Conservation (phyloP, 176 grass and related monocot genomes). For the Hordeum marinum region DNA sequence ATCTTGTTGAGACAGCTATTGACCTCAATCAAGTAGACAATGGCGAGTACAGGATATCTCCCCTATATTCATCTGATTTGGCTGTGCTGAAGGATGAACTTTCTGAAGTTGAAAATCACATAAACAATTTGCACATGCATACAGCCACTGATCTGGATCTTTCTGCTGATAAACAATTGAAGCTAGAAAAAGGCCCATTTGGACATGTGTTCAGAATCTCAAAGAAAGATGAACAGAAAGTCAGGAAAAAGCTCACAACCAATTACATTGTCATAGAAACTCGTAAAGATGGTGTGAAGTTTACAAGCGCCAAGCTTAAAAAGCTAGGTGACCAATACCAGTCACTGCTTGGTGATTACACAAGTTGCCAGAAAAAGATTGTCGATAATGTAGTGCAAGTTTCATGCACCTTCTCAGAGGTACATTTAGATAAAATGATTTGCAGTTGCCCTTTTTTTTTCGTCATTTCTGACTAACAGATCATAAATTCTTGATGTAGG, state of each 20-base stretch:
- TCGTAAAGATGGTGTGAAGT: conserved; percentile 96
- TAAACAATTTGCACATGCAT: conserved; percentile 72
- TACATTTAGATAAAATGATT: conserved; percentile 29
- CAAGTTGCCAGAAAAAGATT: conserved; percentile 74
- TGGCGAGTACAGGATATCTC: conserved; percentile 89
- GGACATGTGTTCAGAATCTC: conserved; percentile 98
- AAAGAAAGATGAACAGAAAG: conserved; percentile 98
- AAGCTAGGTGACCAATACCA: conserved; percentile 90
- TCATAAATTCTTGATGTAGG: conserved; percentile 44
- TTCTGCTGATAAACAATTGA: conserved; percentile 77
- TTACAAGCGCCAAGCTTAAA: conserved; percentile 87
- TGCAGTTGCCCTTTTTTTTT: conserved; percentile 17
- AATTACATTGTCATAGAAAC: conserved; percentile 93
- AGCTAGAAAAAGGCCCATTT: conserved; percentile 83
- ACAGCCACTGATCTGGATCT: conserved; percentile 79
- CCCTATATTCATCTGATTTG: conserved; percentile 66
- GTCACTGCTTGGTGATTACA: conserved; percentile 60
- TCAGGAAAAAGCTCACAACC: conserved; percentile 78
- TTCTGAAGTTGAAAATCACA: conserved; percentile 59
- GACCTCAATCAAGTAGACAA: conserved; percentile 84
- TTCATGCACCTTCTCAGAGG: conserved; percentile 79
- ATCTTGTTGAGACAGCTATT: conserved; percentile 69
- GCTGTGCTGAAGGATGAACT: conserved; percentile 67
- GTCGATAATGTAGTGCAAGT: conserved; percentile 62
- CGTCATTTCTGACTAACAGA: background rate